A percentile compares a stretch with the other conserved stretches of the same genome.
Conservation (phyloP, 176 grass and related monocot genomes). For the Poa annua region DNA sequence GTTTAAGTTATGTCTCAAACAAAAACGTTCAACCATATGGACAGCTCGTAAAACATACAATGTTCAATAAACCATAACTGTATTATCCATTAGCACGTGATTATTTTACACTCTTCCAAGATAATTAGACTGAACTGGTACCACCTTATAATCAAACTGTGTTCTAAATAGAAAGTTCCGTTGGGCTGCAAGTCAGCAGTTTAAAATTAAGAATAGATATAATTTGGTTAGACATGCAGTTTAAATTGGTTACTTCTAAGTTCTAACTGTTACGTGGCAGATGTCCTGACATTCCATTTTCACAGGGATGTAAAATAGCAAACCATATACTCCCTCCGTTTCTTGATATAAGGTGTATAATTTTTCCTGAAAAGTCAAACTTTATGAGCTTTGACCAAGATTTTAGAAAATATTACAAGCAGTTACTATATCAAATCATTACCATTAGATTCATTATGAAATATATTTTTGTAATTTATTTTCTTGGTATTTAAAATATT, state of each 20-base stretch:
- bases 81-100: background rate
- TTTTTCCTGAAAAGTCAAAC: too few relatives aligned
- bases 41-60: background rate
- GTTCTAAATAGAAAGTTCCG: background rate
- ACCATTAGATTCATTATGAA: too few relatives aligned
- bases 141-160: constrained; percentile 25
- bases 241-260: background rate
- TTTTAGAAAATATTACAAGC: too few relatives aligned
- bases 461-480: too few relatives aligned
- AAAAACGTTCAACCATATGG: background rate
- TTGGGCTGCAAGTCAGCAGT: background rate
- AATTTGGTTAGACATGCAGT: constrained; percentile 12
- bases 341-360: too few relatives aligned
- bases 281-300: constrained; percentile 17
- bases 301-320: background rate
- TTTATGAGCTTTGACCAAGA: too few relatives aligned
- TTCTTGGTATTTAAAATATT: too few relatives aligned
- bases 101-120: constrained; percentile 20
- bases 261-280: constrained; percentile 15
- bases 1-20: background rate
- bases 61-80: background rate
- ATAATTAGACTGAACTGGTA: constrained; percentile 3
- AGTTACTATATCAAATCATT: too few relatives aligned
- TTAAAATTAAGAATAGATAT: constrained; percentile 5
- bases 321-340: too few relatives aligned